Percentiles rank a stretch among this genome's conserved stretches.
Conservation (phyloP, 2,329 filamentous ascomycete genomes). For the Aphanocladium album region DNA sequence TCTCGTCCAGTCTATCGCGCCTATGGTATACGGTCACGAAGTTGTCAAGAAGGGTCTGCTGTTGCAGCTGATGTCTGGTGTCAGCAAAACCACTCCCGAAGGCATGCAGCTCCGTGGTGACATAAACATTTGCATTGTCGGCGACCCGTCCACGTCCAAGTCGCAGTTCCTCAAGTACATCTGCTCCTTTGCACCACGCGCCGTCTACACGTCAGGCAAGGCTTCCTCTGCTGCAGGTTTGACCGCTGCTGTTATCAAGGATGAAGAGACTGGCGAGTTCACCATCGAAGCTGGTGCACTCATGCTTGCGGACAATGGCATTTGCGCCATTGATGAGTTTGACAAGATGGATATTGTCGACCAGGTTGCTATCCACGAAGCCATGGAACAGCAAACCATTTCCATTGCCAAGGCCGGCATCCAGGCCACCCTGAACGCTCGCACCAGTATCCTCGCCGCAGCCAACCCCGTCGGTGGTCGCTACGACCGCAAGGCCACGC, state of each 20-base stretch:
- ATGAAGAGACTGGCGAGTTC: constrained; percentile 97
- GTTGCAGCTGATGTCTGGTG: constrained; percentile 92
- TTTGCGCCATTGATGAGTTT: constrained; percentile 98
- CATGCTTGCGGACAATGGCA: constrained; percentile 95
- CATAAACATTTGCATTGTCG: constrained; percentile 98
- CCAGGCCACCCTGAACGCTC: constrained; percentile 92
- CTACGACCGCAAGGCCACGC: constrained; percentile 94
- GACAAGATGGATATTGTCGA: constrained; percentile 99
- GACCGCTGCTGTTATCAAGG: constrained; percentile 93
- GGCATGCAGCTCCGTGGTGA: constrained; percentile 95
- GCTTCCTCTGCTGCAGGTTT: constrained; percentile 96
- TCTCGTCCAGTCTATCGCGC: constrained; percentile 87
- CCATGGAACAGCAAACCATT: constrained; percentile 99
- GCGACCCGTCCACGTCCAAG: constrained; percentile 94
- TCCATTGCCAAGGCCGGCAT: constrained; percentile 98
- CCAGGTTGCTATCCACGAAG: constrained; percentile 98
- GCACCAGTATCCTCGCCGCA: constrained; percentile 90
- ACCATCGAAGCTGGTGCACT: constrained; percentile 97
- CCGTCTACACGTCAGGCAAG: constrained; percentile 96
- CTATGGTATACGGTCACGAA: constrained; percentile 95
- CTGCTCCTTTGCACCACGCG: constrained; percentile 91
- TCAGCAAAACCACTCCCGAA: constrained; percentile 85
- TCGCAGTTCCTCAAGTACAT: constrained; percentile 98
- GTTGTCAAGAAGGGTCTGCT: constrained; percentile 97
- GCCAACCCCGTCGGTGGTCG: constrained; percentile 93